Evolutionary conservation across 345 rosid species (phyloP).

Genomic region (Pistacia vera): DNA sequence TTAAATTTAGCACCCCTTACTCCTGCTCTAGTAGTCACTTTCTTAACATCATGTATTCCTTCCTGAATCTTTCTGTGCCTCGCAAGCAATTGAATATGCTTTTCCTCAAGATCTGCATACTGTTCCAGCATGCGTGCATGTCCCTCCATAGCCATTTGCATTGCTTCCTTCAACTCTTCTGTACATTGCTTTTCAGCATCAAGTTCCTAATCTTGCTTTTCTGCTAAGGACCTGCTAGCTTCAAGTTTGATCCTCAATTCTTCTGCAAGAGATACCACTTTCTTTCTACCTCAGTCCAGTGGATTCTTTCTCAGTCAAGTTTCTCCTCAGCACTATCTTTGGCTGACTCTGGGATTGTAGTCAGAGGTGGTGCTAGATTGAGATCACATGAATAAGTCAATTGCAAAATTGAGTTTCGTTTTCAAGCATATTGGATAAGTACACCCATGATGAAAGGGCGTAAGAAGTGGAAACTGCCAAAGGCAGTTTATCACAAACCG

Average conservation of each 20-base stretch:
- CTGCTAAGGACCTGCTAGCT: constrained; percentile 53
- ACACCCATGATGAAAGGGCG: no score
- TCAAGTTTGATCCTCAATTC: constrained; percentile 85
- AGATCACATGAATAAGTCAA: constrained; percentile 66
- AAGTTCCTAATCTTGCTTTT: constrained; percentile 61
- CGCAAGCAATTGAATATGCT: constrained; percentile 87
- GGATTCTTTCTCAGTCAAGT: constrained; percentile 60
- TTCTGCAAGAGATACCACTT: constrained; percentile 90
- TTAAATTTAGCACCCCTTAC: constrained; percentile 90
- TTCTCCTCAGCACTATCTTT: constrained; percentile 59
- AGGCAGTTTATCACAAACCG: no score
- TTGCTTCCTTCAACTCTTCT: constrained; percentile 85
- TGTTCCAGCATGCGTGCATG: constrained; percentile 98
- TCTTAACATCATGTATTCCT: constrained; percentile 92
- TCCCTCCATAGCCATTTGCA: constrained; percentile 97
- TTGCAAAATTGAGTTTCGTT: constrained; percentile 49
- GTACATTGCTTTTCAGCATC: constrained; percentile 77
- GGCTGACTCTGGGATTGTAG: constrained; percentile 56
- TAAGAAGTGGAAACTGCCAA: no score
- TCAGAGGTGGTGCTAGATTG: constrained; percentile 39
- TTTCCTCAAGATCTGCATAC: constrained; percentile 94
- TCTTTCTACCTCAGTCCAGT: constrained; percentile 84
- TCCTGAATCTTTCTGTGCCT: constrained; percentile 89
- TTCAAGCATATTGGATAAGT: constrained; percentile 23
- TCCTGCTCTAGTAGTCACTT: constrained; percentile 91